Conservation (phyloP, 768 basidiomycete genomes). For the Boletus sensibilis region DNA sequence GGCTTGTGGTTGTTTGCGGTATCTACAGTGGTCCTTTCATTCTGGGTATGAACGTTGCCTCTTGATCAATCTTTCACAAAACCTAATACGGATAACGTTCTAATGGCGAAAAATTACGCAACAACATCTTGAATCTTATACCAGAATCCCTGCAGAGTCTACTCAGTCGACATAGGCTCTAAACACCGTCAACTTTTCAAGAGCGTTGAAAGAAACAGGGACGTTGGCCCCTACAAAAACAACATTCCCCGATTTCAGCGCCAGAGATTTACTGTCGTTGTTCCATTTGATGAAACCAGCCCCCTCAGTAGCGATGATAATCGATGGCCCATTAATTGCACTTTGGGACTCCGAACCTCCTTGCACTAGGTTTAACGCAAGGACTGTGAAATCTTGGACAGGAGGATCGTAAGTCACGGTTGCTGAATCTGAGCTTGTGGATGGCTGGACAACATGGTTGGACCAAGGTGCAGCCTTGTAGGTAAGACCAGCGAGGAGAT, state of each 20-base stretch:
- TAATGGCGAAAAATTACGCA: not conserved
- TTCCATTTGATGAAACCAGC: conserved; percentile 56
- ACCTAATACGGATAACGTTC: not conserved
- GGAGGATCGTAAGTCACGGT: conserved; percentile 83
- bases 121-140: not conserved
- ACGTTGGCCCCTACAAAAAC: conserved; percentile 78
- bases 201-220: conserved; percentile 48
- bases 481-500: conserved; percentile 83
- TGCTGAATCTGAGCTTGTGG: conserved; percentile 41
- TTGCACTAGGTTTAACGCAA: conserved; percentile 51
- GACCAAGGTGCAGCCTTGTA: conserved; percentile 70
- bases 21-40: not conserved
- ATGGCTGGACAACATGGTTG: conserved; percentile 69
- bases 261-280: conserved; percentile 35
- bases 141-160: not conserved
- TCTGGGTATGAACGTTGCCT: not conserved
- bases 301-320: conserved; percentile 76
- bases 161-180: conserved; percentile 30
- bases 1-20: not conserved
- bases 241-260: conserved; percentile 64
- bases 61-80: not conserved
- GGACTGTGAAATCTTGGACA: conserved; percentile 89
- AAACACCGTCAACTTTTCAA: conserved; percentile 23
- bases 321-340: conserved; percentile 77
- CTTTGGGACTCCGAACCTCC: conserved; percentile 54